These are phyloP conservation scores for Corniculantispora saksenae DNA, from an alignment of 2,329 filamentous ascomycete species.

Conservation along the genomic window DNA sequence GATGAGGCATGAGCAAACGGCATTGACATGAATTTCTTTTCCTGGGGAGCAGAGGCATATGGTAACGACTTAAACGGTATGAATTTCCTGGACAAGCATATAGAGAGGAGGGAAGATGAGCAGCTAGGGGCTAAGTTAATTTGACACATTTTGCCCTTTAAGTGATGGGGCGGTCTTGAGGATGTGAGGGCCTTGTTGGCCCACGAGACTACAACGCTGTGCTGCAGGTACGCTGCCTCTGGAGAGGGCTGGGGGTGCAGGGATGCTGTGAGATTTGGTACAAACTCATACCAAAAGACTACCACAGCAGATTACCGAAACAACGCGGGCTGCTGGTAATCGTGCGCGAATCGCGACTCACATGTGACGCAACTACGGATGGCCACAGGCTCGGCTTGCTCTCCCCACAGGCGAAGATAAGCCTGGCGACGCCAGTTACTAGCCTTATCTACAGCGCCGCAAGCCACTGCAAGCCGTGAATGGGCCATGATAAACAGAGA, in stretches of 20 bases:
- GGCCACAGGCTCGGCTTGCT: background rate
- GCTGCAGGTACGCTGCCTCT: background rate
- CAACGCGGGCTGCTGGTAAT: background rate
- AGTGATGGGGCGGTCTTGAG: background rate
- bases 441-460: slow-evolving; percentile 8
- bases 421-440: background rate
- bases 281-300: background rate
- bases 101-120: background rate
- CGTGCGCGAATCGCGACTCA: background rate
- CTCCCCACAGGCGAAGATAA: background rate
- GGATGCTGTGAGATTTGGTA: too few species aligned
- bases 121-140: background rate
- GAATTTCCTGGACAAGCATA: background rate
- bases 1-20: background rate
- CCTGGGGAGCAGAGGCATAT: background rate
- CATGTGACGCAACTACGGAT: slow-evolving; percentile 4
- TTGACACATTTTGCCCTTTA: background rate
- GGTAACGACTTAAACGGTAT: background rate
- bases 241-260: background rate
- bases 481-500: slow-evolving; percentile 9
- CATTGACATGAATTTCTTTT: background rate
- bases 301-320: background rate
- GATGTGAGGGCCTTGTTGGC: slow-evolving; percentile 13
- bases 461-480: slow-evolving; percentile 6
- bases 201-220: background rate